Conservation (phyloP, 177 flowering plant genomes). For the Tripterygium wilfordii region DNA sequence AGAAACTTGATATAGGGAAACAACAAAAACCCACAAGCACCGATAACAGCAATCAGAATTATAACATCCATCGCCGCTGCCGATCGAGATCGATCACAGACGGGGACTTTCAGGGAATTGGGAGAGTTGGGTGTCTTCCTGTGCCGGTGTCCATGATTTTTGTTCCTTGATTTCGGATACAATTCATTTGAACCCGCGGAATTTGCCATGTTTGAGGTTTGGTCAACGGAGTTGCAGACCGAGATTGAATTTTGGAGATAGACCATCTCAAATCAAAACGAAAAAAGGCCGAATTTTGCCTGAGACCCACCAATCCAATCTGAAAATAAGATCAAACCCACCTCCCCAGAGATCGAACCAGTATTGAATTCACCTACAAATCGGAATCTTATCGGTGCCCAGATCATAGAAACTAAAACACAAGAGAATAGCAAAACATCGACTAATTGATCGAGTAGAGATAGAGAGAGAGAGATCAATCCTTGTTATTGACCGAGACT, state of each 20-base stretch:
- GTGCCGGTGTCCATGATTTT: constrained; percentile 21
- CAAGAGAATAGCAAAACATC: no score
- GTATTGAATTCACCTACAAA: no score
- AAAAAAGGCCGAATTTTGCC: not conserved
- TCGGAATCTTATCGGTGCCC: no score
- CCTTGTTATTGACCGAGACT: no score
- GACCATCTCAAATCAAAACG: constrained; percentile 37
- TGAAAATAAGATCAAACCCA: constrained; percentile 2
- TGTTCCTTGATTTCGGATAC: constrained; percentile 27
- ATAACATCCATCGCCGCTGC: constrained; percentile 67
- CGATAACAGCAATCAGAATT: constrained; percentile 61
- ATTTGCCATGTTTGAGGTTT: constrained; percentile 28
- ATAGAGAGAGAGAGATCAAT: no score
- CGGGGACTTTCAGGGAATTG: constrained; percentile 27
- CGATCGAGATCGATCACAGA: constrained; percentile 49
- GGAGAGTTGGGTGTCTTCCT: constrained; percentile 28
- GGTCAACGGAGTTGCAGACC: constrained; percentile 42
- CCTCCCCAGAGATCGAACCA: no score
- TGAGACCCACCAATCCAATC: constrained; percentile 2
- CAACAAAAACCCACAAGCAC: constrained; percentile 64
- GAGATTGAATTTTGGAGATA: constrained; percentile 34
- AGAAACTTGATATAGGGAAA: constrained; percentile 49
- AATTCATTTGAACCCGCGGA: constrained; percentile 21
- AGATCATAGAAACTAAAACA: no score
- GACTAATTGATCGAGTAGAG: no score